Evolutionary conservation across 2,329 filamentous ascomycete genomes (phyloP).

Genomic region (Rutstroemia sp.): DNA sequence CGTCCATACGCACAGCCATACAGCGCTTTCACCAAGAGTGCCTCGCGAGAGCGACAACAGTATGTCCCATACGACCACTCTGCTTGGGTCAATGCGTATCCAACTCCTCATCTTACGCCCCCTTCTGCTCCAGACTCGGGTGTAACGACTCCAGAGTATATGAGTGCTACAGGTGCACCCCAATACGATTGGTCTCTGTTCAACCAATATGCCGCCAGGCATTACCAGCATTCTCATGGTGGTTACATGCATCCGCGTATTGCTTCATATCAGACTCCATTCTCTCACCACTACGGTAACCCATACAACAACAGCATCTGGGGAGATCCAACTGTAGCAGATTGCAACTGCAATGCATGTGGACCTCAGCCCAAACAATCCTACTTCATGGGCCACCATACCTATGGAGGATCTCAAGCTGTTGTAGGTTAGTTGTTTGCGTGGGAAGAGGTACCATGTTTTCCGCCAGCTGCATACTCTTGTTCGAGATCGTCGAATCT

Average conservation of each 20-base stretch:
- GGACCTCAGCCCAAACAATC: conserved; percentile 39
- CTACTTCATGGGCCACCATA: conserved; percentile 37
- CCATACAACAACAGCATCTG: conserved; percentile 31
- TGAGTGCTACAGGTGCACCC: conserved; percentile 38
- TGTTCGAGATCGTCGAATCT: background rate
- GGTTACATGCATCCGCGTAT: conserved; percentile 31
- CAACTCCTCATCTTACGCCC: conserved; percentile 38
- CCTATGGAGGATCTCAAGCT: conserved; percentile 40
- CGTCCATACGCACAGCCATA: conserved; percentile 31
- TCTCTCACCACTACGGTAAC: conserved; percentile 34
- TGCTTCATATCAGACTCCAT: conserved; percentile 41
- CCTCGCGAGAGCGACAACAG: conserved; percentile 25
- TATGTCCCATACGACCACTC: conserved; percentile 25
- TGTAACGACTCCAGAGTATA: conserved; percentile 46
- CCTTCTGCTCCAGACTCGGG: conserved; percentile 47
- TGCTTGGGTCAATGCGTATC: conserved; percentile 27
- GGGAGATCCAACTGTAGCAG: conserved; percentile 39
- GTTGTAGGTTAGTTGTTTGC: conserved; percentile 32
- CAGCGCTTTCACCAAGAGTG: conserved; percentile 41
- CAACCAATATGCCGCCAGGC: conserved; percentile 36
- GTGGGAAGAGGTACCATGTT: too few species aligned
- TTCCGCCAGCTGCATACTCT: background rate
- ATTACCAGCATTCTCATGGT: conserved; percentile 19
- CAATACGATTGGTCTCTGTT: conserved; percentile 46
- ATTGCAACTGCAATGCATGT: conserved; percentile 41